Evolutionary conservation across 176 grass and related monocot genomes (phyloP).

Genomic region (barley (Hordeum vulgare)): DNA sequence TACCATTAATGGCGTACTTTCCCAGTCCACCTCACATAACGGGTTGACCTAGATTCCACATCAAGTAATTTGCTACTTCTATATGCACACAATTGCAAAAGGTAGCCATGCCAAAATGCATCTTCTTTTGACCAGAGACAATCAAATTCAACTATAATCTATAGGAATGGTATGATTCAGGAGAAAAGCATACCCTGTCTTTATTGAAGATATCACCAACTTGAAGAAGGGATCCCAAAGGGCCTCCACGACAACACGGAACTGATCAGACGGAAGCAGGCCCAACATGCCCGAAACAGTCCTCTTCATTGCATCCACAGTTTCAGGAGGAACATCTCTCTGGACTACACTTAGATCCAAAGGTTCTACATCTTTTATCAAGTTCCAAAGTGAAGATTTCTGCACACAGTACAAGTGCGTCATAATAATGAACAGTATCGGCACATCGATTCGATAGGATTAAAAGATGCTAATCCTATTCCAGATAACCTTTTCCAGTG

Average conservation of each 20-base stretch:
- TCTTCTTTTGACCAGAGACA: slow-evolving; percentile 5
- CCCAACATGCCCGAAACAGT: slow-evolving; percentile 94
- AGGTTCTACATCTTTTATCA: slow-evolving; percentile 93
- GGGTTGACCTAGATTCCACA: background rate
- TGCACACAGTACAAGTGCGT: slow-evolving; percentile 18
- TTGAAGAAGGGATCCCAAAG: slow-evolving; percentile 86
- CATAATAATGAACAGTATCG: background rate
- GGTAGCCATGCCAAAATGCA: background rate
- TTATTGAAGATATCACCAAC: slow-evolving; percentile 84
- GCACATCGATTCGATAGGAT: background rate
- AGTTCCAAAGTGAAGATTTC: slow-evolving; percentile 72
- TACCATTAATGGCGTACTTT: background rate
- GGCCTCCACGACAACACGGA: slow-evolving; percentile 73
- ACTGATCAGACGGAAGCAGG: slow-evolving; percentile 86
- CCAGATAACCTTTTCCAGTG: background rate
- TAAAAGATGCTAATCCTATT: background rate
- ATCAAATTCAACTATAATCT: background rate
- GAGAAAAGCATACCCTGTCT: slow-evolving; percentile 75
- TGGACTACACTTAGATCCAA: slow-evolving; percentile 74
- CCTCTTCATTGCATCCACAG: slow-evolving; percentile 88
- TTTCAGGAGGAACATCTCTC: slow-evolving; percentile 79
- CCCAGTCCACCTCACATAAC: background rate
- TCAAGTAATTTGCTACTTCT: background rate
- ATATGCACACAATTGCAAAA: background rate
- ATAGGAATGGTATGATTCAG: background rate